A percentile compares a stretch with the other conserved stretches of the same genome.
Evolutionary conservation across 768 basidiomycete genomes (phyloP).

Genomic region (Sporobolomyces roseus): DNA sequence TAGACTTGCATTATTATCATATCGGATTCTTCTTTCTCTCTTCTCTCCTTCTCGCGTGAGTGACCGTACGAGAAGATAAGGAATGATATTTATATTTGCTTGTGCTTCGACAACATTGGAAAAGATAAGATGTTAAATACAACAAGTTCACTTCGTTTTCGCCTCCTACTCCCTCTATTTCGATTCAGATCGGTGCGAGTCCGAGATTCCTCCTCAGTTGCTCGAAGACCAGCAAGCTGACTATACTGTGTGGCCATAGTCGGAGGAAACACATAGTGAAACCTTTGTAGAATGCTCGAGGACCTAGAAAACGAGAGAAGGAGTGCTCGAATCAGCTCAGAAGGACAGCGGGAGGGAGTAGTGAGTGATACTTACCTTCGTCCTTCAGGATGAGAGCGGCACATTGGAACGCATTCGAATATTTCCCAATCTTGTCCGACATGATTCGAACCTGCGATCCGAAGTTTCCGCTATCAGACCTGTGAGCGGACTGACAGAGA

Average conservation of each 20-base stretch:
- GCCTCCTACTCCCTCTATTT: too few relatives aligned
- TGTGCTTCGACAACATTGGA: too few relatives aligned
- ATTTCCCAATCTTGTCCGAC: slow-evolving; percentile 40
- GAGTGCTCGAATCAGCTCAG: not conserved
- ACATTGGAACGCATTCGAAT: slow-evolving; percentile 35
- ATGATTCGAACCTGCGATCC: slow-evolving; percentile 44
- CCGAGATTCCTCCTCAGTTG: slow-evolving; percentile 26
- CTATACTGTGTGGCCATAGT: slow-evolving; percentile 34
- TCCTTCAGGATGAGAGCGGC: slow-evolving; percentile 37
- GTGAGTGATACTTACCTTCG: slow-evolving; percentile 30
- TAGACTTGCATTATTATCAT: not conserved
- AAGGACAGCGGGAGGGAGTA: too few relatives aligned
- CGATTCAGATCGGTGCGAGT: slow-evolving; percentile 19
- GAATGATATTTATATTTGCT: too few relatives aligned
- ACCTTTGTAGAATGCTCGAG: slow-evolving; percentile 36
- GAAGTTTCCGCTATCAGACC: too few relatives aligned
- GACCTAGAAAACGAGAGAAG: slow-evolving; percentile 16
- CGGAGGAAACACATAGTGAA: slow-evolving; percentile 40
- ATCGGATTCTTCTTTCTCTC: not conserved
- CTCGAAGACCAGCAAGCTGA: slow-evolving; percentile 35
- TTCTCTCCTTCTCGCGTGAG: not conserved
- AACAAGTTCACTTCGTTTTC: not conserved
- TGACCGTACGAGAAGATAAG: too few relatives aligned
- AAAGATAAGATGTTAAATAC: not conserved
- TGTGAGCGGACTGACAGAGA: too few relatives aligned